These are phyloP conservation scores for Tephrocybe sp. DNA, from an alignment of 768 basidiomycete genomes.

Conservation along the genomic window DNA sequence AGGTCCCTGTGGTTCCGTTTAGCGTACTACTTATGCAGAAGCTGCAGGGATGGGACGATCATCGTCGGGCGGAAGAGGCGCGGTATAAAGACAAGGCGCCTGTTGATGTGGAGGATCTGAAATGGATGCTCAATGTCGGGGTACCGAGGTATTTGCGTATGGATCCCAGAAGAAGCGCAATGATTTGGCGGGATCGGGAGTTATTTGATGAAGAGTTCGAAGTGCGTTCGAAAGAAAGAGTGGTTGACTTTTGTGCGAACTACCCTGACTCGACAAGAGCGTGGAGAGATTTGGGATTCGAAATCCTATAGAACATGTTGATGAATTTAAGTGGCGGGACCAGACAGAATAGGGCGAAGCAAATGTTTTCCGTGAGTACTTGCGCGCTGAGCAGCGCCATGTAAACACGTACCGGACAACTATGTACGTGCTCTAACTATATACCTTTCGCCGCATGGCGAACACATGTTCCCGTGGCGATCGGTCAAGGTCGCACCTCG, in stretches of 20 bases:
- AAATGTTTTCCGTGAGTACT: too few species aligned
- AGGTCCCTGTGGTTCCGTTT: constrained; percentile 17
- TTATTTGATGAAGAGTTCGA: constrained; percentile 17
- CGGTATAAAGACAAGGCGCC: constrained; percentile 14
- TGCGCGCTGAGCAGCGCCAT: too few species aligned
- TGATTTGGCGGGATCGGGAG: constrained; percentile 4
- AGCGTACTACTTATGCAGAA: constrained; percentile 17
- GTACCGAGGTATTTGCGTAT: not conserved
- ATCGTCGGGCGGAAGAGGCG: constrained; percentile 11
- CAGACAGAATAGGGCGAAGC: too few species aligned
- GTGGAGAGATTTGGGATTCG: constrained; percentile 13
- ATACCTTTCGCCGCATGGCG: too few species aligned
- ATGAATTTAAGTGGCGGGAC: too few species aligned
- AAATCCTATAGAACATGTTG: not conserved
- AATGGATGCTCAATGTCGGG: constrained; percentile 4
- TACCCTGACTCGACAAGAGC: constrained; percentile 6
- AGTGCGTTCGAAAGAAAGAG: constrained; percentile 9
- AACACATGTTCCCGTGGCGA: too few species aligned
- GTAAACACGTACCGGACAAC: constrained; percentile 15
- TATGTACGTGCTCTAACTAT: too few species aligned
- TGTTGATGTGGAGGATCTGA: constrained; percentile 15
- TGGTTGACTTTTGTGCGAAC: constrained; percentile 11
- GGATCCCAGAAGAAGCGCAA: not conserved
- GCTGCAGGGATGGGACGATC: constrained; percentile 21
- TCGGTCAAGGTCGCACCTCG: too few species aligned